Base-by-base conservation (phyloP, 768 basidiomycete species). In the Tylopilus balloui region DNA sequence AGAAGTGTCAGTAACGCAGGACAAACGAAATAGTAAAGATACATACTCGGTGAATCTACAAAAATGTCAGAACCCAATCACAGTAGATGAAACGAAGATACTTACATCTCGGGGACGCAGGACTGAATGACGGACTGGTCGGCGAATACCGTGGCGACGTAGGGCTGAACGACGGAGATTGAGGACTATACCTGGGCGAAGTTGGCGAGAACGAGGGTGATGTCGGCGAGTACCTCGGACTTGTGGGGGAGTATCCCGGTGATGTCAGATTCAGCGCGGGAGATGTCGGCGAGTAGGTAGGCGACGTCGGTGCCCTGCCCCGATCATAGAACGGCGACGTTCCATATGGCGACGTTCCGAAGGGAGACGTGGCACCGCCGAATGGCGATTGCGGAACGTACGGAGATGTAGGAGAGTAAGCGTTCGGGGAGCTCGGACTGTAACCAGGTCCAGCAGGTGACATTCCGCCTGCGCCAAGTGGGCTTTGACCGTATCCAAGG, bases 91-190 rank as follows among this genome's bases (percentile, higher is more conserved):
- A 37, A 34, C 12, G 19, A 32, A 42, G 37, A 56, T 38, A 74
- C 85, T 73, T 73, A 88, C 86, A 90, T 65, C 86, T 77, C 11
- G 92, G 93, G n/a, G 90, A 92, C n/a, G 89, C 84, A 20, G 91
- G 91, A 55, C 88, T 91, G 75, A 92, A 95, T 0, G 86, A 89
- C 0, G 93, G 92, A 62, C 86, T 89, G 25, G 91, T 87, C 2
- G 92, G 92, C 11, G 90, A 92, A 64, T 91, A 92, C 2, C 86
- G 79, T 13, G 91, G 93, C 3, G 90, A 92, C 11, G 92, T 91
- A 1, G 92, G 93, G 52, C 84, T 87, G 71, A 89, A 95, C 13
- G 88, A 86, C 9, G 93, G 93, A 1, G 89, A 92, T 52, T 92
- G 87, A 0, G 92, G 92, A 52, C 87, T 89, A 66, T 88, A 92